Conservation (phyloP, 2,329 filamentous ascomycete species). For the Aureobasidium leucospermi region DNA sequence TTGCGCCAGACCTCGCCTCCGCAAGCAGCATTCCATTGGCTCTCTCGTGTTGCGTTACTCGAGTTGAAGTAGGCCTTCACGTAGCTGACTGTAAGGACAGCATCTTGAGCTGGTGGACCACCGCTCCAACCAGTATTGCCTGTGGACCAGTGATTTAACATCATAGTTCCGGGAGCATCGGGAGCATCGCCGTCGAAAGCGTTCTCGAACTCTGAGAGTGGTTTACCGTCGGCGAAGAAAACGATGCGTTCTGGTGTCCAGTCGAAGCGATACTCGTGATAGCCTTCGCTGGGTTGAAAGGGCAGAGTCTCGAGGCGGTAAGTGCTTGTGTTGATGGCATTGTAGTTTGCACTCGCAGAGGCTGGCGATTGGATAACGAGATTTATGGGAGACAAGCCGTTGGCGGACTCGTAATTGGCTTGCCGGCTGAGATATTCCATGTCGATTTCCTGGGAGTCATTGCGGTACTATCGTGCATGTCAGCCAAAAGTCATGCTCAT, state of each 20-base stretch:
- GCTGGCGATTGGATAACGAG: constrained; percentile 65
- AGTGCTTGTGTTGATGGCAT: constrained; percentile 53
- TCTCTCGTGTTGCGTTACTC: constrained; percentile 35
- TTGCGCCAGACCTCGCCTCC: constrained; percentile 22
- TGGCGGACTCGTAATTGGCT: constrained; percentile 24
- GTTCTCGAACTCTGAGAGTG: constrained; percentile 49
- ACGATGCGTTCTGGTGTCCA: constrained; percentile 55
- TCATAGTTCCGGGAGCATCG: constrained; percentile 54
- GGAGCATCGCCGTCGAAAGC: constrained; percentile 39
- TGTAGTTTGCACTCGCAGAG: constrained; percentile 52
- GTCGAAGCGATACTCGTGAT: constrained; percentile 77
- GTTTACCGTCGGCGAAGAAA: constrained; percentile 60
- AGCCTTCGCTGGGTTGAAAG: constrained; percentile 58
- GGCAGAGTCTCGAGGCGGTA: constrained; percentile 53
- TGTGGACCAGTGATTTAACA: constrained; percentile 72
- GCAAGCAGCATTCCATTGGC: constrained; percentile 30
- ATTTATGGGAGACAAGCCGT: constrained; percentile 51
- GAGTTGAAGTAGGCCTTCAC: constrained; percentile 78
- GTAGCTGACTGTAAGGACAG: constrained; percentile 58
- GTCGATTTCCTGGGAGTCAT: constrained; percentile 74
- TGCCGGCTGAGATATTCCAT: constrained; percentile 69
- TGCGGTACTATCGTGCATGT: constrained; percentile 53
- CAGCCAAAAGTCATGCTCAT: neutral
- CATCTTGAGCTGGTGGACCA: constrained; percentile 59
- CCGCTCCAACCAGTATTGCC: constrained; percentile 64